Evolutionary conservation across 768 basidiomycete genomes (phyloP).

Genomic region (Termitomyces eurrhizus): DNA sequence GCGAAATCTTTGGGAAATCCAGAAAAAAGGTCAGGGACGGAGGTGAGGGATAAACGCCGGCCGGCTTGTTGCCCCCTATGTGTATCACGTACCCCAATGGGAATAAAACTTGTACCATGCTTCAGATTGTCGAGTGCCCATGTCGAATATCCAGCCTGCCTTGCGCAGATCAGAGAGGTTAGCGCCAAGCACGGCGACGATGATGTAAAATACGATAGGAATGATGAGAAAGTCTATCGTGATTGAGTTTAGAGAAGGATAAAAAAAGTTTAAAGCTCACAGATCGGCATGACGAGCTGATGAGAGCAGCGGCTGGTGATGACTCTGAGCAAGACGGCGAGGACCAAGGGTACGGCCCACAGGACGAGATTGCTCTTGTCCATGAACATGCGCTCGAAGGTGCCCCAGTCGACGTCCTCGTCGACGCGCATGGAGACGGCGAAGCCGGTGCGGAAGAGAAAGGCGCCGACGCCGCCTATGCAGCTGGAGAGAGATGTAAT

Average conservation of each 20-base stretch:
- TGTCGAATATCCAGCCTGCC: conserved; percentile 86
- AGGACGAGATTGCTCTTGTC: conserved; percentile 58
- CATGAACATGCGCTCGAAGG: conserved; percentile 66
- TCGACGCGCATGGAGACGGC: conserved; percentile 81
- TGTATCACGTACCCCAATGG: conserved; percentile 57
- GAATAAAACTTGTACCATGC: conserved; percentile 86
- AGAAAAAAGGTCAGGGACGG: neutral
- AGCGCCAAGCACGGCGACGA: conserved; percentile 60
- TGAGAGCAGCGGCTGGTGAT: conserved; percentile 81
- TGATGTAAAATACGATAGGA: conserved; percentile 78
- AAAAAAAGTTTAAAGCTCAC: conserved; percentile 37
- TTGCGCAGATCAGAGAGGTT: conserved; percentile 56
- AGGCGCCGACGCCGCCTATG: conserved; percentile 95
- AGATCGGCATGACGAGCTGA: conserved; percentile 88
- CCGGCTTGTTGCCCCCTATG: neutral
- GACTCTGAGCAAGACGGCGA: conserved; percentile 74
- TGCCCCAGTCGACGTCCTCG: conserved; percentile 66
- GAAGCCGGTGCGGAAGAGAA: conserved; percentile 86
- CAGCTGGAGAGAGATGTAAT: conserved; percentile 36
- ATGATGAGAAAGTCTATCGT: conserved; percentile 75
- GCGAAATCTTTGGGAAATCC: conserved; percentile 44
- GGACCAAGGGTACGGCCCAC: conserved; percentile 75
- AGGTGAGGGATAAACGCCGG: neutral
- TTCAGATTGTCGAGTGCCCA: conserved; percentile 34
- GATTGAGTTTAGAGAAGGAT: neutral